A percentile compares a stretch with the other conserved stretches of the same genome.
Conservation (phyloP, 768 basidiomycete genomes). For the Naganishia friedmannii region DNA sequence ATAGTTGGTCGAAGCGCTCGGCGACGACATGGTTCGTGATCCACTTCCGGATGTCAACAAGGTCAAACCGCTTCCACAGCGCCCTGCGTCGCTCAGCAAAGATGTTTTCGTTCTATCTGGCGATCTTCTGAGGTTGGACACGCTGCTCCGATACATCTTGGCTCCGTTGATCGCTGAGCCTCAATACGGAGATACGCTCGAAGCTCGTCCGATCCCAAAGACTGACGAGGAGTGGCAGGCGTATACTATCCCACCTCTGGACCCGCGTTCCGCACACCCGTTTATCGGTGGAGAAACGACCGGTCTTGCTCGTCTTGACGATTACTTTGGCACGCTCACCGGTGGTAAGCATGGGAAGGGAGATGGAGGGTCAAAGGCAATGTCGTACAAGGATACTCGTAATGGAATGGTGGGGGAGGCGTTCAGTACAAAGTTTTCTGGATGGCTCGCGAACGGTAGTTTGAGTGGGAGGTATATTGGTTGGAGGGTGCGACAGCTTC, state of each 20-base stretch:
- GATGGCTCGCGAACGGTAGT: conserved; percentile 52
- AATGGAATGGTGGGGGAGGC: conserved; percentile 54
- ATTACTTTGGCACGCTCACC: conserved; percentile 47
- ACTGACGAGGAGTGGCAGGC: conserved; percentile 19
- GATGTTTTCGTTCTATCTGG: conserved; percentile 27
- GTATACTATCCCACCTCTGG: conserved; percentile 25
- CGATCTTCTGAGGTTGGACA: conserved; percentile 29
- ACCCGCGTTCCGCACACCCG: conserved; percentile 48
- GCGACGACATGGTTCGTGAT: conserved; percentile 48
- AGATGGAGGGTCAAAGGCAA: conserved; percentile 41
- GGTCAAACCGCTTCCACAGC: conserved; percentile 46
- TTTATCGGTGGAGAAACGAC: conserved; percentile 50
- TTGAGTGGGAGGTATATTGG: conserved; percentile 45
- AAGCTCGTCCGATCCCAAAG: conserved; percentile 12
- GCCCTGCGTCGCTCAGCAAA: background rate
- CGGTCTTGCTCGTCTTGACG: conserved; percentile 49
- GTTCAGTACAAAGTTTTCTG: conserved; percentile 55
- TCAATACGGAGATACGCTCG: conserved; percentile 35
- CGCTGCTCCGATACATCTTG: conserved; percentile 21
- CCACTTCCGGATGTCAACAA: conserved; percentile 36
- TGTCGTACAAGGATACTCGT: conserved; percentile 53
- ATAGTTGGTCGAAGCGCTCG: conserved; percentile 51
- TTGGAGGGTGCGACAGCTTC: conserved; percentile 43
- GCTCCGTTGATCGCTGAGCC: conserved; percentile 45
- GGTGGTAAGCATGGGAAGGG: conserved; percentile 26